Evolutionary conservation across 257 asterid genomes (phyloP).

Genomic region (Solanum paucissectum): DNA sequence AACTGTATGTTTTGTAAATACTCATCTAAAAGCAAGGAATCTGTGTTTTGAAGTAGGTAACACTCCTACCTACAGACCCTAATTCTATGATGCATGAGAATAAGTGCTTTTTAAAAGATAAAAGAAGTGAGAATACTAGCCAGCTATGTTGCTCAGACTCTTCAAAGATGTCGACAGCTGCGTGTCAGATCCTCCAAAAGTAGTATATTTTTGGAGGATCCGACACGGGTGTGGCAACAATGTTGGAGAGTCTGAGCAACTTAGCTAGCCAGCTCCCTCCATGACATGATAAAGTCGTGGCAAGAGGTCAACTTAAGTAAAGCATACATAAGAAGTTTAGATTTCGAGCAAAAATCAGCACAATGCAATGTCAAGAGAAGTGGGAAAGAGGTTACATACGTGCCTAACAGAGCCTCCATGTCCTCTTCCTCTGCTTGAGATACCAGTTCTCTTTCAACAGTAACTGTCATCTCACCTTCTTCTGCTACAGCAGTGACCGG

Average conservation of each 20-base stretch:
- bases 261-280: neutral
- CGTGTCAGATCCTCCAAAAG: neutral
- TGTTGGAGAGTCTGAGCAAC: neutral
- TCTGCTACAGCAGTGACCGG: conserved; percentile 12
- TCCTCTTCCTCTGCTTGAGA: conserved; percentile 98
- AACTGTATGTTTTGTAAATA: neutral
- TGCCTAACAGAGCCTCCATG: conserved; percentile 98
- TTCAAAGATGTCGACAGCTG: neutral
- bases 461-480: conserved; percentile 71
- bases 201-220: neutral
- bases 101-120: neutral
- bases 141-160: neutral
- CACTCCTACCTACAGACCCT: neutral
- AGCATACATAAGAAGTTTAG: neutral
- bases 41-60: neutral
- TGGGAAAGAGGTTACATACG: conserved; percentile 45
- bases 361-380: neutral
- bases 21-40: neutral
- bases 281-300: neutral
- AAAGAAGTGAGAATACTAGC: neutral
- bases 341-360: neutral
- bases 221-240: neutral
- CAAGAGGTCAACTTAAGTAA: neutral
- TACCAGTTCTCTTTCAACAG: conserved; percentile 94
- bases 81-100: neutral